These are phyloP conservation scores for Calonectria multiphialidica DNA, from an alignment of 2,329 filamentous ascomycete genomes.

Conservation along the genomic window DNA sequence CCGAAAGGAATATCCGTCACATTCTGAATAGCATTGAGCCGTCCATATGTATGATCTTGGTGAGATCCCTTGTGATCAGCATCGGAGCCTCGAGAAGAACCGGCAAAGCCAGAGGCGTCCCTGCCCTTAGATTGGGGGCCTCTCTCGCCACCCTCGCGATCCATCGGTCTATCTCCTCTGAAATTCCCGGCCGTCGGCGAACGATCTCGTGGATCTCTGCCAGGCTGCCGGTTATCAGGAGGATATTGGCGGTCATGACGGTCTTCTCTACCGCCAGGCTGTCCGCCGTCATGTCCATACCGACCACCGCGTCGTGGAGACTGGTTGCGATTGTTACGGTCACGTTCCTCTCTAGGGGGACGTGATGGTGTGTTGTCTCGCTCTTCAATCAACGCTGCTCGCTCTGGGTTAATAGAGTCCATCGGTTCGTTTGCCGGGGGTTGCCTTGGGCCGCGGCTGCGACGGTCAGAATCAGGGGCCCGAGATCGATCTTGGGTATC, in stretches of 20 bases:
- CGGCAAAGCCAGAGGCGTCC: slow-evolving; percentile 54
- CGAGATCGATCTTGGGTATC: slow-evolving; percentile 45
- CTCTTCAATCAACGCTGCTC: slow-evolving; percentile 60
- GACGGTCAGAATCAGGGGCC: slow-evolving; percentile 46
- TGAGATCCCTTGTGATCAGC: slow-evolving; percentile 63
- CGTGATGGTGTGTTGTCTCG: slow-evolving; percentile 51
- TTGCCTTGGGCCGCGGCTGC: slow-evolving; percentile 43
- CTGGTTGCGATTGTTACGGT: slow-evolving; percentile 54
- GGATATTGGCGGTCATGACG: slow-evolving; percentile 58
- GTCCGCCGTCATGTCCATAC: slow-evolving; percentile 50
- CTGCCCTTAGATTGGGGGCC: slow-evolving; percentile 52
- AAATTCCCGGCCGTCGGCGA: slow-evolving; percentile 45
- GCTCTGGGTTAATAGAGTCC: slow-evolving; percentile 61
- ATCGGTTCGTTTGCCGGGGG: slow-evolving; percentile 41
- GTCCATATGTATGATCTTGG: slow-evolving; percentile 73
- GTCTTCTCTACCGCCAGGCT: slow-evolving; percentile 56
- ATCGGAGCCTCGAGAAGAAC: slow-evolving; percentile 55
- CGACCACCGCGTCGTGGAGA: slow-evolving; percentile 62
- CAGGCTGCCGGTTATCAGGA: slow-evolving; percentile 46
- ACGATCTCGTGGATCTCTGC: slow-evolving; percentile 49
- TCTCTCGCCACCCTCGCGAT: slow-evolving; percentile 52
- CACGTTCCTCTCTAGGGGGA: slow-evolving; percentile 58
- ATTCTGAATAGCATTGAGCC: slow-evolving; percentile 66
- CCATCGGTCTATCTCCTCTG: slow-evolving; percentile 52
- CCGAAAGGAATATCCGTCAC: slow-evolving; percentile 66